Percentiles rank a stretch among this genome's conserved stretches.
These are phyloP conservation scores for Meripilus lineatus DNA, from an alignment of 1,284 basidiomycete genomes.

Conservation along the genomic window DNA sequence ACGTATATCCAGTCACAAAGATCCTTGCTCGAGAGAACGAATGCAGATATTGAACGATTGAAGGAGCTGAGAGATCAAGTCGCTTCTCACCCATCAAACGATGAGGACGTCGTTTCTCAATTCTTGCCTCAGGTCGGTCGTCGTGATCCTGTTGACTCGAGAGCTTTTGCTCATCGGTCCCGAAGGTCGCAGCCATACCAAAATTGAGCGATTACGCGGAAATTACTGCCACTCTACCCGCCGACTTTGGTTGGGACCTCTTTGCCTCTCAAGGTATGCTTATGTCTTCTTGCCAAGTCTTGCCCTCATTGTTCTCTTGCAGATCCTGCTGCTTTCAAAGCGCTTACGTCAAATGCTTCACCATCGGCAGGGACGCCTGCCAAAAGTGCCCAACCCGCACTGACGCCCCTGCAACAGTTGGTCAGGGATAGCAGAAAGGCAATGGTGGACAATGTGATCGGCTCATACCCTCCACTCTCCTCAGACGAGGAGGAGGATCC, in stretches of 20 bases:
- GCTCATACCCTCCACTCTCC: constrained; percentile 31
- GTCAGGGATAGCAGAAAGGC: constrained; percentile 47
- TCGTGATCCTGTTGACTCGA: constrained; percentile 4
- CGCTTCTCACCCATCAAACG: constrained; percentile 26
- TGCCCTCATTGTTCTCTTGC: constrained; percentile 2
- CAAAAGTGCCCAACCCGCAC: constrained; percentile 36
- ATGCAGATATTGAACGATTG: constrained; percentile 54
- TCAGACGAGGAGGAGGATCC: constrained; percentile 38
- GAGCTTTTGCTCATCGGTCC: constrained; percentile 8
- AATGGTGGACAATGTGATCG: constrained; percentile 59
- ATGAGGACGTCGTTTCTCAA: constrained; percentile 21
- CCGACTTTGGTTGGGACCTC: constrained; percentile 47
- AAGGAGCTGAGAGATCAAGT: constrained; percentile 36
- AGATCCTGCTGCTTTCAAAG: constrained; percentile 42
- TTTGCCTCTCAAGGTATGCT: constrained; percentile 43
- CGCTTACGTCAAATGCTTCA: constrained; percentile 38
- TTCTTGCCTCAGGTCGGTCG: constrained; percentile 31
- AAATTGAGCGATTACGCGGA: constrained; percentile 39
- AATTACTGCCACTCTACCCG: constrained; percentile 32
- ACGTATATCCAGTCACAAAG: constrained; percentile 58
- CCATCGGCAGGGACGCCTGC: no score
- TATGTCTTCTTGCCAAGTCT: not conserved
- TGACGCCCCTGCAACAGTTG: constrained; percentile 58
- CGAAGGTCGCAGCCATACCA: constrained; percentile 16
- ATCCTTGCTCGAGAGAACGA: constrained; percentile 49